These are phyloP conservation scores for Penicillium cinerascens DNA, from an alignment of 495 filamentous ascomycete genomes.

Conservation along the genomic window DNA sequence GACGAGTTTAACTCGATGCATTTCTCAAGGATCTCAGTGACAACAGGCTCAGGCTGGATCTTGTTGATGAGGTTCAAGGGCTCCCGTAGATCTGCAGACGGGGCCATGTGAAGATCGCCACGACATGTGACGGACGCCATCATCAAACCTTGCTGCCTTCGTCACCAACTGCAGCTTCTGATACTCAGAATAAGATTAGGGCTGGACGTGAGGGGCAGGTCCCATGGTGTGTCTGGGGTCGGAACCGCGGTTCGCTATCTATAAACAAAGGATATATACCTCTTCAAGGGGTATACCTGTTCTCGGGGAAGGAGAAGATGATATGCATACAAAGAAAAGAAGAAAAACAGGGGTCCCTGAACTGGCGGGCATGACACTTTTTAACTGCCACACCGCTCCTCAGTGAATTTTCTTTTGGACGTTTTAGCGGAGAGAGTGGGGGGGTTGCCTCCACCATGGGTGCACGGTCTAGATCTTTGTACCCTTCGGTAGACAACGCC, in stretches of 20 bases:
- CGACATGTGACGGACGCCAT: slow-evolving; percentile 34
- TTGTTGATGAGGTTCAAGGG: slow-evolving; percentile 12
- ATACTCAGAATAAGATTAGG: neutral
- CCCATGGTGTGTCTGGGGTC: neutral
- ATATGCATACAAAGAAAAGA: neutral
- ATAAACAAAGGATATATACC: neutral
- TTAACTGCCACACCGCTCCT: slow-evolving; percentile 6
- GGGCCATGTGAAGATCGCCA: slow-evolving; percentile 19
- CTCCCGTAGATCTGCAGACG: neutral
- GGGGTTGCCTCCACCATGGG: neutral
- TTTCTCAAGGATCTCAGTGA: slow-evolving; percentile 15
- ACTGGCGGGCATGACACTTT: neutral
- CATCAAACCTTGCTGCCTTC: neutral
- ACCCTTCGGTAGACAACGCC: neutral
- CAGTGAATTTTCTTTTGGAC: neutral
- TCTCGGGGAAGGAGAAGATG: neutral
- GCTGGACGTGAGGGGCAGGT: neutral
- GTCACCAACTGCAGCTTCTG: neutral
- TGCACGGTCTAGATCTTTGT: slow-evolving; percentile 6
- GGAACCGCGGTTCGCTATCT: neutral
- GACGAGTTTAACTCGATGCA: slow-evolving; percentile 1
- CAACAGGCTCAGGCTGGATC: slow-evolving; percentile 3
- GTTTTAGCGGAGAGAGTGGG: slow-evolving; percentile 7
- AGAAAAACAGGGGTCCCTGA: neutral
- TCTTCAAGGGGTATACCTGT: too few relatives aligned